phyloP scores from a whole-genome alignment of 2,329 filamentous ascomycete genomes.

The Botrytis squamosa region DNA sequence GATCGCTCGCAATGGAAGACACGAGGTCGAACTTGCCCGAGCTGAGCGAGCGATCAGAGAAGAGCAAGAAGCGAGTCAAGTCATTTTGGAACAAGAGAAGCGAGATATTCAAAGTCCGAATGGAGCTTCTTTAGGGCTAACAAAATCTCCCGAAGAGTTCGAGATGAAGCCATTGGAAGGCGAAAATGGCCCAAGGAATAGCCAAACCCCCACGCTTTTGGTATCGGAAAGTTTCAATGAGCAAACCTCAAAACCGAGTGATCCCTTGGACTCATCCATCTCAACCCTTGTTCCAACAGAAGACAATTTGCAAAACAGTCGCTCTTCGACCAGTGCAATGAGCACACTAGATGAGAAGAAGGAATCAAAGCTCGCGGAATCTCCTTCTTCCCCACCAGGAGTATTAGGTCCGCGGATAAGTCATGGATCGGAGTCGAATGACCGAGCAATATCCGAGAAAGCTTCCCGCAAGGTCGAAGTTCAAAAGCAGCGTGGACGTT shows the following conservation, averaged over 20 bases:
- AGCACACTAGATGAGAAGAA: slow-evolving; percentile 27
- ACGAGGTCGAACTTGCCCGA: slow-evolving; percentile 47
- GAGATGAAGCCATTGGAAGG: background rate
- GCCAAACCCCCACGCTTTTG: background rate
- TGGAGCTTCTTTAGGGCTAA: background rate
- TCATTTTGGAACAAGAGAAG: slow-evolving; percentile 19
- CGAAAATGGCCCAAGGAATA: background rate
- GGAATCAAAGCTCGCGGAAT: slow-evolving; percentile 19
- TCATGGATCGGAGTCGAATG: slow-evolving; percentile 1
- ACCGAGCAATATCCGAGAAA: slow-evolving; percentile 21
- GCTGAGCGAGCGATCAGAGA: slow-evolving; percentile 41
- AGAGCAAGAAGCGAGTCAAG: slow-evolving; percentile 32
- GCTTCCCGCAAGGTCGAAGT: slow-evolving; percentile 13
- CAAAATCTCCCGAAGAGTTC: slow-evolving; percentile 3
- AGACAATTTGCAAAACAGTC: slow-evolving; percentile 23
- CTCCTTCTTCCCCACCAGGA: background rate
- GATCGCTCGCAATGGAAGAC: slow-evolving; percentile 57
- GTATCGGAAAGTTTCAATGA: background rate
- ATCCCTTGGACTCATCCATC: background rate
- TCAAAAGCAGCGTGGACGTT: slow-evolving; percentile 27
- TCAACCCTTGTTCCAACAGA: background rate
- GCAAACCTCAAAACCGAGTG: background rate
- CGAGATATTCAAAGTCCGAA: background rate
- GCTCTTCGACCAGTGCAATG: slow-evolving; percentile 21
- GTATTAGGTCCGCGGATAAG: background rate